Evolutionary conservation across 2,329 filamentous ascomycete species (phyloP), one percentile per base, ranked within the genome.

Genomic region (Alternaria rosae): DNA sequence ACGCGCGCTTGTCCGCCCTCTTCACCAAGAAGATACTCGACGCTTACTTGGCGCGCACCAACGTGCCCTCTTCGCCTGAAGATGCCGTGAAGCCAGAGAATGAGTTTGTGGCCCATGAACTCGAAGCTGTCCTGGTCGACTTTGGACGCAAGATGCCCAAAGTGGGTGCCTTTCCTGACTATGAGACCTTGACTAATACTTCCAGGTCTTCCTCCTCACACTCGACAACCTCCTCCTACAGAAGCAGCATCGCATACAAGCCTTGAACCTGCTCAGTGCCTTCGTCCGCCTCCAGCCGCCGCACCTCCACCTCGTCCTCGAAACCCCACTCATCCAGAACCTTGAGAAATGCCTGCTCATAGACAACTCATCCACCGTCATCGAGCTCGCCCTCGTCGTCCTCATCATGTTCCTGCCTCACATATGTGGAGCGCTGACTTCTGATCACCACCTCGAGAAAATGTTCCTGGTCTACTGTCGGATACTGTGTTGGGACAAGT

Each of bases 341-440:
- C 82, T 95, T 20, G 81, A 94, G 54, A 88, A 87, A 71, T 94
- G 91, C 65, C 83, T 95, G 2, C 90, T 93, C 78, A 87, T 87
- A 57, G 92, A 95, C 76, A 91, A 90, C 1, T 94, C 91, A 0
- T 92, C 91, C 0, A 89, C 90, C 1, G 87, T 91, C 4, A 85
- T 94, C n/a, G 91, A 91, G 1, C 82, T 93, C 44, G 91, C 91
- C 1, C 81, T 95, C 54, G 91, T 91, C 5, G 87, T 88, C 8
- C 79, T 95, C 61, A 90, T 92, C 67, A 95, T 95, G 92, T 87
- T 94, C 26, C 78, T 95, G 52, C 92, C 92, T 2, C 91, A 94
- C 73, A 92, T 94, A 78, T 92, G 92, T 1, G 89, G 87, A 68
- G 89, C 90, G 3, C 80, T 94, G 13, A 87, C 89, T 2, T 85